Evolutionary conservation across 2,329 filamentous ascomycete genomes (phyloP).

Genomic region (Venturia carpophila): DNA sequence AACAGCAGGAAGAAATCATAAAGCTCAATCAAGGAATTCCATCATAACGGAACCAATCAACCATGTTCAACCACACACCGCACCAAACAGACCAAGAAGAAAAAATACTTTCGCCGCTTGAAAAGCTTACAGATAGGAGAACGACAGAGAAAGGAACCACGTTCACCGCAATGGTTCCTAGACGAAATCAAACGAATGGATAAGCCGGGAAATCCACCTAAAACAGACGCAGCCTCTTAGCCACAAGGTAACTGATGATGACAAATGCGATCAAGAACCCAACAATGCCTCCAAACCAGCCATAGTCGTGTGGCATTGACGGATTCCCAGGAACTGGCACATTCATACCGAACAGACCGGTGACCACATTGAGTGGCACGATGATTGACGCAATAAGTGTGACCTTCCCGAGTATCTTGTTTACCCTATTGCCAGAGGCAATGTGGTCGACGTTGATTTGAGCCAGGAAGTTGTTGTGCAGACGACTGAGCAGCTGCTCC

Average conservation of each 20-base stretch:
- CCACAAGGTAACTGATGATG: neutral
- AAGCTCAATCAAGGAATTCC: neutral
- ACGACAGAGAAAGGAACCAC: neutral
- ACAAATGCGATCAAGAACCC: constrained; percentile 2
- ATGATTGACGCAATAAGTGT: constrained; percentile 89
- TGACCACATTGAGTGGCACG: constrained; percentile 91
- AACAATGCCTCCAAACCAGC: constrained; percentile 7
- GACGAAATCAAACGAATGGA: neutral
- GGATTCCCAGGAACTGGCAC: constrained; percentile 36
- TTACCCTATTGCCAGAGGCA: constrained; percentile 77
- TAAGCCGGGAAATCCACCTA: neutral
- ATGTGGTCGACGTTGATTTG: constrained; percentile 91
- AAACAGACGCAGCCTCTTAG: constrained; percentile 5
- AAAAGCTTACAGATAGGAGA: neutral
- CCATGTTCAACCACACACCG: neutral
- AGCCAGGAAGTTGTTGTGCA: constrained; percentile 92
- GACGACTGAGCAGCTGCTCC: constrained; percentile 92
- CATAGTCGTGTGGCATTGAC: neutral
- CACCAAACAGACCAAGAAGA: neutral
- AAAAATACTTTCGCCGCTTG: neutral
- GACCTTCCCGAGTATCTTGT: constrained; percentile 87
- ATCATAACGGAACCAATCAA: neutral
- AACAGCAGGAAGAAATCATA: neutral
- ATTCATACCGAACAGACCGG: constrained; percentile 84
- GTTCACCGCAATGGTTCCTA: neutral